These are phyloP conservation scores for Neurospora hispaniola DNA, from an alignment of 495 filamentous ascomycete species.

Conservation along the genomic window DNA sequence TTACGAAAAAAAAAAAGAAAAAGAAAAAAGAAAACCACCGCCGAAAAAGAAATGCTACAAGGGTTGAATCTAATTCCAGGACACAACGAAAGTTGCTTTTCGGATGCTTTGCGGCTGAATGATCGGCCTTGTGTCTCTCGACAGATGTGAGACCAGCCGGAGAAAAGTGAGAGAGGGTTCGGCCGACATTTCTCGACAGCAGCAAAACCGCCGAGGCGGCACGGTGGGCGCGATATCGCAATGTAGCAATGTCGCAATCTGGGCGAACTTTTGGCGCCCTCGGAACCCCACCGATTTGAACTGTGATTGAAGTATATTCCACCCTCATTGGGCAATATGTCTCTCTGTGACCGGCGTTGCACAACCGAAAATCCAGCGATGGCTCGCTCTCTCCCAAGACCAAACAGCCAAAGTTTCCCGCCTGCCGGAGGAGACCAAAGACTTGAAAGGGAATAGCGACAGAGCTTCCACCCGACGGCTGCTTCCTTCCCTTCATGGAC, in stretches of 20 bases:
- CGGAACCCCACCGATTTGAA: not conserved
- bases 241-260: not conserved
- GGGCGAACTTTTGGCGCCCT: not conserved
- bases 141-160: not conserved
- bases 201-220: not conserved
- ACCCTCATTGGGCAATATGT: not conserved
- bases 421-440: not conserved
- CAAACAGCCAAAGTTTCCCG: not conserved
- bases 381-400: not conserved
- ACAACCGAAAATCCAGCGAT: not conserved
- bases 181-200: not conserved
- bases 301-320: not conserved
- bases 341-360: not conserved
- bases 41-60: not conserved
- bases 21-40: not conserved
- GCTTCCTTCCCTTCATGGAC: not conserved
- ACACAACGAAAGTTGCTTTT: not conserved
- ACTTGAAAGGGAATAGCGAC: not conserved
- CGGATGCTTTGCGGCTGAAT: not conserved
- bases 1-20: not conserved
- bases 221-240: not conserved
- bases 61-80: not conserved
- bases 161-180: not conserved
- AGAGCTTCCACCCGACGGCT: not conserved
- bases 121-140: not conserved